Evolutionary conservation across 2,329 filamentous ascomycete genomes (phyloP), one percentile per base, ranked within the genome.

Genomic region (Pseudogymnoascus sp.): DNA sequence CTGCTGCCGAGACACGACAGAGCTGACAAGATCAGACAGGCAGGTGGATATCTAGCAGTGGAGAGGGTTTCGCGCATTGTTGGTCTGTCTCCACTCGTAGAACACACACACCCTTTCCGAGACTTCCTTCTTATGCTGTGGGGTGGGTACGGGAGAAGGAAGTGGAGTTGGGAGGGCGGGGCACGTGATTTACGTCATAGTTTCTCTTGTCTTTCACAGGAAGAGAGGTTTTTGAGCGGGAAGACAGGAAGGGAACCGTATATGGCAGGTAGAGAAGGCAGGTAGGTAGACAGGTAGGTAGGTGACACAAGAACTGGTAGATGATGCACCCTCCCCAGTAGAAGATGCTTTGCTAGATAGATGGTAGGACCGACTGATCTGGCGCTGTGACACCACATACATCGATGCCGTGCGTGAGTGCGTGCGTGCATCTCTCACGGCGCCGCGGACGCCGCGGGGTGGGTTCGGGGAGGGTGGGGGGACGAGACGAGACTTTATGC

Each of bases 111-210:
- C 37, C 7, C 7, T 31, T 53, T 31, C 43, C 23, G 23, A 31
- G 23, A 28, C 23, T 53, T 31, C 23, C 23, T 49, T 43, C 3
- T n/a, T 49, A 23, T 28, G 25, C 11, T 3, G 37, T 21, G 21
- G 18, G 25, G 43, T 11, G 5, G 21, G 12, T 7, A 2, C 9
- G 18, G 9, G 16, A 21, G 18, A 4, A 18, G 40, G 9, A 6
- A 9, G 16, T 4, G 40, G 9, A 4, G 9, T 5, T 12, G 11
- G 40, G 11, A 3, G 21, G 23, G 38, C 1, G 25, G 9, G 43
- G 9, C 43, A 49, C 43, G 43, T 49, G 43, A 49, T 49, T 49
- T 49, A 49, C 43, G 43, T 49, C 43, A 49, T 49, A 49, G 43
- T n/a, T 46, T 46, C 8, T 46, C 21, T 21, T 21, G 21, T 21